Base-by-base conservation (phyloP, 768 basidiomycete species). In the Boletus rubroflammeus region DNA sequence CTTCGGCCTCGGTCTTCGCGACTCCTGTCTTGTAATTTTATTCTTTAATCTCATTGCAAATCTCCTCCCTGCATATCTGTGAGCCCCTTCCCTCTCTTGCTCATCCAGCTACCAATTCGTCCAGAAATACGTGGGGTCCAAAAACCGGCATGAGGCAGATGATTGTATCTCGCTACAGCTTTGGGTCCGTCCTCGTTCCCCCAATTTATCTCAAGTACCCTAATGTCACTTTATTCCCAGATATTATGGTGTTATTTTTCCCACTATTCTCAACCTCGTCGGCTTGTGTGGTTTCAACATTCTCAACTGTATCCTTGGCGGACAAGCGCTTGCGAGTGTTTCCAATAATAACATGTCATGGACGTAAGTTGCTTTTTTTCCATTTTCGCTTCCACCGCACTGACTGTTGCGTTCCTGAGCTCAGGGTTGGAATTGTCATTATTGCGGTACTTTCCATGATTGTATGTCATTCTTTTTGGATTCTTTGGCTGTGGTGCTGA, bases 111-210 rank as follows among this genome's bases (percentile, higher is more conserved):
- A 17, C 56, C 31, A 3, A 70, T 21, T 19, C 11, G 2, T 23
- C 11, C 47, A 81, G 80, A 54, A 71, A 81, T n/a, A 82, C 84
- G 3, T 90, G 88, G 72, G 89, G 91, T 11, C 88, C 91, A 0
- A 85, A 83, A 65, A 73, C 88, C 1, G 93, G 93, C 11, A 80
- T 86, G 63, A 79, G 90, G 19, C 86, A 93, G 61, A 91, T 94
- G 88, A 82, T 90, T 23, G 80, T 82, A 41, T 84, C 90, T 3
- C 72, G 82, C 25, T 85, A 82, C 64, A 78, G 72, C 51, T 81
- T 82, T 59, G 82, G 82, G 78, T 78, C 14, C 8, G 72, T 63
- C 64, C 67, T 46, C 73, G 74, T 59, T 64, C 74, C 13, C 74
- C 74, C 52, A n/a, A 11, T 9, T 28, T 6, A 6, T 73, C 75